Conservation (phyloP, 345 rosid genomes). For the Triadica sebifera region DNA sequence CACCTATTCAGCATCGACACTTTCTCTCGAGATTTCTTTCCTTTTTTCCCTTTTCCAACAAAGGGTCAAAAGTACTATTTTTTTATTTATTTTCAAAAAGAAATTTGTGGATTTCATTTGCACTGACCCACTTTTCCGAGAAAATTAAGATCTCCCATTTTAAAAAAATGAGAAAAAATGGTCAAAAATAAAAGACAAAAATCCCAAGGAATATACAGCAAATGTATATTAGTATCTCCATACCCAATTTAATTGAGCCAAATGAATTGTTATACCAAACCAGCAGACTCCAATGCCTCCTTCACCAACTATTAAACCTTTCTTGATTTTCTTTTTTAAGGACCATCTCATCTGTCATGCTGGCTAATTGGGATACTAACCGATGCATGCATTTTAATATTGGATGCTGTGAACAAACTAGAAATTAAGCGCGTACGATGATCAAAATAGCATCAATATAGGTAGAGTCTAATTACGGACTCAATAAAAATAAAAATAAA, state of each 20-base stretch:
- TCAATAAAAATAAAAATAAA: too few species aligned
- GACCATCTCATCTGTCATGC: too few species aligned
- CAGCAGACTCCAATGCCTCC: conserved; percentile 43
- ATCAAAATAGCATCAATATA: too few species aligned
- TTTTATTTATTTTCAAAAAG: too few species aligned
- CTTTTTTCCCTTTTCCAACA: background rate
- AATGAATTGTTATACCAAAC: too few species aligned
- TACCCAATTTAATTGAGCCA: background rate
- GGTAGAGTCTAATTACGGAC: too few species aligned
- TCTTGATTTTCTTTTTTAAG: background rate
- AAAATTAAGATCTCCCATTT: background rate
- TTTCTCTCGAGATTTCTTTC: background rate
- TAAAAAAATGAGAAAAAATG: too few species aligned
- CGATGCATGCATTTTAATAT: too few species aligned
- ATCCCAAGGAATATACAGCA: background rate
- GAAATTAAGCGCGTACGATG: too few species aligned
- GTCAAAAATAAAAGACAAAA: background rate
- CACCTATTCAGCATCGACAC: background rate
- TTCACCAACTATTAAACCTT: background rate
- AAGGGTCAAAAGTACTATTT: background rate
- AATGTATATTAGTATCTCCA: too few species aligned
- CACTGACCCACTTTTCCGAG: background rate
- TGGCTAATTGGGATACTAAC: too few species aligned
- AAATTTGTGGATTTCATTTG: background rate
- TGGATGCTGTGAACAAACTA: too few species aligned